A percentile compares a stretch with the other conserved stretches of the same genome.
phyloP scores from a whole-genome alignment of 108 stramenopile species.

The Cyclostephanos tholiformis region DNA sequence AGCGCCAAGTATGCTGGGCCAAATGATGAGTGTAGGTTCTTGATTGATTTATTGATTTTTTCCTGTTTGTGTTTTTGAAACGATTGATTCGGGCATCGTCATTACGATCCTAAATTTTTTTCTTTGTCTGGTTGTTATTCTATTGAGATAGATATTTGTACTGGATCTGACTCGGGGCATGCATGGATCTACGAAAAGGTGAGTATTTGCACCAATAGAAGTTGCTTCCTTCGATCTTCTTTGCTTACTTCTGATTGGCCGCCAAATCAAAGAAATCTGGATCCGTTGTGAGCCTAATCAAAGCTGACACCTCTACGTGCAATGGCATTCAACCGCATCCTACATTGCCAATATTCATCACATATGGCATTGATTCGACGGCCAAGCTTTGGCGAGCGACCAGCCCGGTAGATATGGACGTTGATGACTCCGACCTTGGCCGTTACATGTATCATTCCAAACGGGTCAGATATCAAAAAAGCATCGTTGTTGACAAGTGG shows the following conservation, averaged over 20 bases:
- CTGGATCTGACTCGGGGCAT: constrained; percentile 82
- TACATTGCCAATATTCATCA: constrained; percentile 70
- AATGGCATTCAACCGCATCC: constrained; percentile 87
- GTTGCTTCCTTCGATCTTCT: neutral
- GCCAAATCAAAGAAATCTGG: constrained; percentile 40
- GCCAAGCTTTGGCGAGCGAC: constrained; percentile 86
- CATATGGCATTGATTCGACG: constrained; percentile 87
- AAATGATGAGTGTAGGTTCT: constrained; percentile 59
- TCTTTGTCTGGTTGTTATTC: neutral
- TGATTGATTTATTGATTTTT: neutral
- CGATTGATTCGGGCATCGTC: neutral
- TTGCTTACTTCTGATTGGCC: neutral
- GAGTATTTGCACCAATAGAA: neutral
- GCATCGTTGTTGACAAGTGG: constrained; percentile 59
- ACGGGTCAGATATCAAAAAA: constrained; percentile 50
- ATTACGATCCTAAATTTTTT: neutral
- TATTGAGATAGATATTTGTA: constrained; percentile 58
- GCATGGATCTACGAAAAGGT: constrained; percentile 75
- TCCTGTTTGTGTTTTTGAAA: neutral
- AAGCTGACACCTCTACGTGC: constrained; percentile 76
- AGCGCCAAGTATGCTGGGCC: constrained; percentile 83
- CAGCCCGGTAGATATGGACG: constrained; percentile 63
- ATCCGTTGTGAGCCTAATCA: constrained; percentile 68
- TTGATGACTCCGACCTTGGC: constrained; percentile 66
- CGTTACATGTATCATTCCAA: constrained; percentile 25